Base-by-base conservation (phyloP, 139 green algal genomes). In the Penium margaritaceum region DNA sequence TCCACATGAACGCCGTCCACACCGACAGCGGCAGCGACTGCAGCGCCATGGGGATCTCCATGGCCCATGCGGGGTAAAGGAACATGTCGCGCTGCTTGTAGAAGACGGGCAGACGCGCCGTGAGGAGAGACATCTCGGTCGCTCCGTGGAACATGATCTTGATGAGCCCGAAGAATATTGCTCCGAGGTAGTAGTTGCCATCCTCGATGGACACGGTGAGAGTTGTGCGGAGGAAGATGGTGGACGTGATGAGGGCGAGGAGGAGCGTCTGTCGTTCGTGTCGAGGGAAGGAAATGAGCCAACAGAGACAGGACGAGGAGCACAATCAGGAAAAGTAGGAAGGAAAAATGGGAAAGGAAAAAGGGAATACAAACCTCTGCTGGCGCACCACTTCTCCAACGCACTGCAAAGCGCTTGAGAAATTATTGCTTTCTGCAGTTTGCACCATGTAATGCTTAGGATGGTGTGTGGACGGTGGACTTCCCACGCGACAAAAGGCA, bases 51-150 rank as follows among this genome's bases (percentile, higher is more conserved):
- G 74, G 75, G 6, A 84, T 41, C 12, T 60, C 46, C 44, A 76
- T 90, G 2, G 66, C 72, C 57, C 64, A 81, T 3, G 87, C 36
- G 0, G 85, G 78, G 67, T 87, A 93, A 64, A 94, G 89, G 57
- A 81, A 43, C 58, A 81, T 78, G 77, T 90, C 76, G 2, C 87
- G 78, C 67, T 94, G 89, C 80, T 91, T 91, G 84, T 85, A 95
- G 76, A 88, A 93, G n/a, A 95, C 62, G 39, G 37, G 67, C 46
- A 75, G 67, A 47, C 64, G 64, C 21, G 27, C n/a, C 2, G 37
- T 21, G 17, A 47, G 29, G 29, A 75, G 30, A 12, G 67, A 35
- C 14, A 75, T 63, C 47, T 65, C 67, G 33, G 67, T 30, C 33
- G 66, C 65, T 21, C 67, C 78, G 58, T 80, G 80, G 80, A 82